Conservation (phyloP, 2,329 filamentous ascomycete genomes). For the Verruconis gallopava region DNA sequence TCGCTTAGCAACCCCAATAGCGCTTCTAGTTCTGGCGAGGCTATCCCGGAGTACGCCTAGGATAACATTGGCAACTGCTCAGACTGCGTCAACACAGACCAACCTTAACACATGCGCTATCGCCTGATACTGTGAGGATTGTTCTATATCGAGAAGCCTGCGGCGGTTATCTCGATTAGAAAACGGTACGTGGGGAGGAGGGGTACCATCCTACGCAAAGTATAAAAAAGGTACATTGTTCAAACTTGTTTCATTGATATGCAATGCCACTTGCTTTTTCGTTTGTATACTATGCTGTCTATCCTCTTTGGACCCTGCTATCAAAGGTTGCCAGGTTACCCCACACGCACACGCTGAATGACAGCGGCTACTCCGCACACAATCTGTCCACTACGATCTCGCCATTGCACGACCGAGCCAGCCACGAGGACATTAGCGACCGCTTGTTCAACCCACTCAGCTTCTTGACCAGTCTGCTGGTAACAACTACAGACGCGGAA, state of each 20-base stretch:
- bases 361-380: neutral
- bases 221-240: slow-evolving; percentile 1
- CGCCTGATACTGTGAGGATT: neutral
- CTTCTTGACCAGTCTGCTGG: too few relatives aligned
- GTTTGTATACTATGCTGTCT: neutral
- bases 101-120: neutral
- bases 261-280: neutral
- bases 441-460: neutral
- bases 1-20: neutral
- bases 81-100: neutral
- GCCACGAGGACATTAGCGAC: neutral
- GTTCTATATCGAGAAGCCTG: neutral
- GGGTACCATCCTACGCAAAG: neutral
- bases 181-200: neutral
- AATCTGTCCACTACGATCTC: neutral
- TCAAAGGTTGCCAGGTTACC: neutral
- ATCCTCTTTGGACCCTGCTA: neutral
- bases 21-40: neutral
- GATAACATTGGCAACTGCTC: neutral
- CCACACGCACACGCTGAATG: neutral
- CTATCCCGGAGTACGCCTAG: neutral
- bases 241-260: neutral
- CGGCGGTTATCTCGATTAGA: neutral
- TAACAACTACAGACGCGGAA: neutral
- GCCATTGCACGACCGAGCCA: neutral